Evolutionary conservation across 2,329 filamentous ascomycete genomes (phyloP).

Genomic region (Akanthomyces uredinophilus): DNA sequence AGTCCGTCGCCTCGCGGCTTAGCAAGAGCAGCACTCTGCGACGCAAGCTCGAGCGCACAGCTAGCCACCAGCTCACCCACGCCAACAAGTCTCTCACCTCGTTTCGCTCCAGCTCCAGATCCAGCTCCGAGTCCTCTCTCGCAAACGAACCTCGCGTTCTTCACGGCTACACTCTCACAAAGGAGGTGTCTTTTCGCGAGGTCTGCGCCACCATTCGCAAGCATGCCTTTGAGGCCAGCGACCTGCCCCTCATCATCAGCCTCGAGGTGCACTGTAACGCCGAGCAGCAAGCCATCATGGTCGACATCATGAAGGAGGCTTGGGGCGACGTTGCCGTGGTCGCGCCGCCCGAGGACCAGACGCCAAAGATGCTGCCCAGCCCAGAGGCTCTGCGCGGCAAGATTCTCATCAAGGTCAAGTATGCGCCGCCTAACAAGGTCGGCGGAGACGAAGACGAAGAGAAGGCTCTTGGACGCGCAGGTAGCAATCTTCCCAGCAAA

Average conservation of each 20-base stretch:
- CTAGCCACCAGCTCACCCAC: slow-evolving; percentile 23
- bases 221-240: slow-evolving; percentile 67
- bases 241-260: slow-evolving; percentile 87
- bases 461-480: slow-evolving; percentile 27
- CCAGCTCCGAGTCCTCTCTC: slow-evolving; percentile 22
- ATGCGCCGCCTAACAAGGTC: slow-evolving; percentile 41
- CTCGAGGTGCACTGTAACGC: slow-evolving; percentile 82
- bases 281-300: slow-evolving; percentile 85
- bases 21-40: slow-evolving; percentile 44
- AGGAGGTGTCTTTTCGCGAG: slow-evolving; percentile 77
- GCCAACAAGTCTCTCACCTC: slow-evolving; percentile 11
- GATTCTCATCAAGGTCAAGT: slow-evolving; percentile 81
- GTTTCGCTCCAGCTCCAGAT: background rate
- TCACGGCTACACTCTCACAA: slow-evolving; percentile 87
- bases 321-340: slow-evolving; percentile 64
- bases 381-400: slow-evolving; percentile 68
- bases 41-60: slow-evolving; percentile 33
- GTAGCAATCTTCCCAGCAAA: slow-evolving; percentile 29
- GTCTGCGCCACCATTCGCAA: slow-evolving; percentile 79
- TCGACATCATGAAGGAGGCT: slow-evolving; percentile 80
- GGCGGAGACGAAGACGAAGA: slow-evolving; percentile 18
- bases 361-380: slow-evolving; percentile 53
- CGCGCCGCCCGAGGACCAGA: slow-evolving; percentile 48
- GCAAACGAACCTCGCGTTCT: slow-evolving; percentile 68
- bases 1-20: slow-evolving; percentile 39